A percentile compares a stretch with the other conserved stretches of the same genome.
phyloP scores from a whole-genome alignment of 176 grass and related monocot genomes.

The Aegilops umbellulata region DNA sequence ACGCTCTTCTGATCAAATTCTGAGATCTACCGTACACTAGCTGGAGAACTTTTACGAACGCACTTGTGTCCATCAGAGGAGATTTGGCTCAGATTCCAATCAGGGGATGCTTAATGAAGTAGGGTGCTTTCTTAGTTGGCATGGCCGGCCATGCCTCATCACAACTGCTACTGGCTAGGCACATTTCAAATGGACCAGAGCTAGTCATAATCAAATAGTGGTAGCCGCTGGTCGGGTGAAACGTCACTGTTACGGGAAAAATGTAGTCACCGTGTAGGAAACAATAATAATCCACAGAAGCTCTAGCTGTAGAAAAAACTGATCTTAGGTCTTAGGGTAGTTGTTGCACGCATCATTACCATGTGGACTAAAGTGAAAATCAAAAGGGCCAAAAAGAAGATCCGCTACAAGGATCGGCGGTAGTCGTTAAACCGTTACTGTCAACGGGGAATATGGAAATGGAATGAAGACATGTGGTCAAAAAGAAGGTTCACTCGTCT shows the following conservation, averaged over 20 bases:
- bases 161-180: background rate
- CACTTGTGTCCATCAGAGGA: no score
- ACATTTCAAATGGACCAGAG: background rate
- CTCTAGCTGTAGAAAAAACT: background rate
- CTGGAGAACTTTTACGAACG: background rate
- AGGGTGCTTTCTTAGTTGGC: background rate
- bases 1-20: no score
- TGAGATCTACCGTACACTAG: no score
- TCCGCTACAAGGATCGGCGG: background rate
- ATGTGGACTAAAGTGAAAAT: constrained; percentile 32
- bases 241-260: background rate
- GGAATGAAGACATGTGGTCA: background rate
- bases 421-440: constrained; percentile 21
- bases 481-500: background rate
- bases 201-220: background rate
- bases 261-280: background rate
- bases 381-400: background rate
- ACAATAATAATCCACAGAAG: background rate
- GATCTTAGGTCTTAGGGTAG: no score
- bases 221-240: background rate
- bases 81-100: background rate
- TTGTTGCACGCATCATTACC: constrained; percentile 21
- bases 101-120: background rate
- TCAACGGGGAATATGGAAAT: background rate
- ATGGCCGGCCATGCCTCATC: background rate